Percentiles rank a stretch among this genome's conserved stretches.
Evolutionary conservation across 306 rosid species (phyloP).

Genomic region (Macrotyloma uniflorum): DNA sequence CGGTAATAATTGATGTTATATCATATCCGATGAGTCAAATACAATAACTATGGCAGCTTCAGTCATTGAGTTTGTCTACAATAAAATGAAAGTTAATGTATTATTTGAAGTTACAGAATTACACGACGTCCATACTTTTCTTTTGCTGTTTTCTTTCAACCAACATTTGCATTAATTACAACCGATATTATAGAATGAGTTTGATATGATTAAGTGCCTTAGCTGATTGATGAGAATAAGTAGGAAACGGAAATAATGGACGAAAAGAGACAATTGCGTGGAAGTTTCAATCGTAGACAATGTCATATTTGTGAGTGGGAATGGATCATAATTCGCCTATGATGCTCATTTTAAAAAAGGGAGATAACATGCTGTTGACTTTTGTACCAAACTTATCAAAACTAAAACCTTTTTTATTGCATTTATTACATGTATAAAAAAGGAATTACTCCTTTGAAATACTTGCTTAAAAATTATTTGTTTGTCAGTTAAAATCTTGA

Average conservation of each 20-base stretch:
- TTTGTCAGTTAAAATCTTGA: no score
- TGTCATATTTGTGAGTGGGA: neutral
- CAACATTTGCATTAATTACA: neutral
- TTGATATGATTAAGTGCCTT: neutral
- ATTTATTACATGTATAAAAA: no score
- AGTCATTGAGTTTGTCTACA: neutral
- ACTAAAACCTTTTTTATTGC: no score
- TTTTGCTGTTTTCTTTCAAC: neutral
- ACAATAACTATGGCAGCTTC: neutral
- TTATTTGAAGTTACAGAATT: neutral
- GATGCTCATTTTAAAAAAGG: neutral
- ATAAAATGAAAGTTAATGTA: conserved; percentile 8
- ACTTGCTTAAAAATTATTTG: no score
- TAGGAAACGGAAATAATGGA: neutral
- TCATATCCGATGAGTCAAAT: neutral
- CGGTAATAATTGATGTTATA: neutral
- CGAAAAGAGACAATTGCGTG: neutral
- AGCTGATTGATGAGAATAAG: neutral
- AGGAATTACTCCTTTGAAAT: no score
- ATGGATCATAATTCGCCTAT: neutral
- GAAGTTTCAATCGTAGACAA: neutral
- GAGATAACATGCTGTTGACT: neutral
- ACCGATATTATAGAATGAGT: neutral
- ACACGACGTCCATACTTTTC: neutral
- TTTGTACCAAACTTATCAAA: neutral